Conservation (phyloP, 768 basidiomycete genomes). For the Naganishia kalamii region DNA sequence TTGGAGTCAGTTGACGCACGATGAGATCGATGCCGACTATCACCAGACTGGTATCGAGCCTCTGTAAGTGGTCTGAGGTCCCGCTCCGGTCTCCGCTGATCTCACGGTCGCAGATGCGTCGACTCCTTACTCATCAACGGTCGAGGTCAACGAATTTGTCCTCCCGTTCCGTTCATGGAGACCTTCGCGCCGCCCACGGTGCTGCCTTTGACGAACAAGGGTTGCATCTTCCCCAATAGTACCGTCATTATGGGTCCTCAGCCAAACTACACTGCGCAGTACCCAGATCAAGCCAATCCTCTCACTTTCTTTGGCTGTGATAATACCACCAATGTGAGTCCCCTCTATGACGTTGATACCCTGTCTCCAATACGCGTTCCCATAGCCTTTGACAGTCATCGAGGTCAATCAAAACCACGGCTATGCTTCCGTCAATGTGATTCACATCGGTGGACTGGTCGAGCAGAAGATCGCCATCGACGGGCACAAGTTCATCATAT, state of each 20-base stretch:
- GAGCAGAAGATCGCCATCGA: constrained; percentile 21
- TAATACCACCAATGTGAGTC: constrained; percentile 15
- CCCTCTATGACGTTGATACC: too few species aligned
- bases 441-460: constrained; percentile 11
- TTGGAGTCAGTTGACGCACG: constrained; percentile 16
- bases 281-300: constrained; percentile 17
- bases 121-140: constrained; percentile 23
- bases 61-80: constrained; percentile 14
- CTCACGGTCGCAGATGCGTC: constrained; percentile 11
- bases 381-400: constrained; percentile 18
- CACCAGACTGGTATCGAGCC: constrained; percentile 20
- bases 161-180: not conserved
- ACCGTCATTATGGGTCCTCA: constrained; percentile 16
- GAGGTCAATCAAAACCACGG: constrained; percentile 16
- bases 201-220: constrained; percentile 19
- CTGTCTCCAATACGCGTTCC: not conserved
- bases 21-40: constrained; percentile 17
- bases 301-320: constrained; percentile 15
- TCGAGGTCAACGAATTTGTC: constrained; percentile 20
- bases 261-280: constrained; percentile 16
- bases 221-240: constrained; percentile 20
- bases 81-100: too few species aligned
- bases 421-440: constrained; percentile 14
- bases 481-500: constrained; percentile 17
- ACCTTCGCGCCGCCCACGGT: constrained; percentile 7